Evolutionary conservation across 2,329 filamentous ascomycete species (phyloP), one percentile per base, ranked within the genome.

Genomic region (Cladorrhinum sp.): DNA sequence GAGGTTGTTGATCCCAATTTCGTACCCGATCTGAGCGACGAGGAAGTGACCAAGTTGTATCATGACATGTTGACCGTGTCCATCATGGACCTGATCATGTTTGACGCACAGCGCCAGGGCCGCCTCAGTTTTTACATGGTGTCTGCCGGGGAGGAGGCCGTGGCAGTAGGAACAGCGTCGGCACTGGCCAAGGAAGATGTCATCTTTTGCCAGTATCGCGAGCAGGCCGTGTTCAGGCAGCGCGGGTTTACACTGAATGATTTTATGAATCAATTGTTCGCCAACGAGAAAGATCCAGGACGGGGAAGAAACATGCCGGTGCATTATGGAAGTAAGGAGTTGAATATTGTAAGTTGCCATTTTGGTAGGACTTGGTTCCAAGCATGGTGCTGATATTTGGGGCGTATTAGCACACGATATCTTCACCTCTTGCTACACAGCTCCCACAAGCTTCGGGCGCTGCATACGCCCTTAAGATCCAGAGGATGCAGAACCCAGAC

Each of bases 41-140:
- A 82, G 55, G 76, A 82, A 65, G 77, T 86, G 12, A 70, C 85
- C 58, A 82, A 85, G 71, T 75, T 87, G 56, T 88, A 88, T 73
- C 81, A 77, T 62, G 84, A 87, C 68, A 89, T 90, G 87, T 70
- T 89, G 9, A 82, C 80, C 36, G 79, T 88, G 9, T 86, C 89
- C 59, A 90, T 98, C 67, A 95, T 99, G 92, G 95, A 99, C 72
- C 75, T 96, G 59, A 90, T 98, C 73, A 98, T 98, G 93, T 97
- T 96, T 71, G 95, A 99, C 71, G 93, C 95, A 0, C 95, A 99
- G 76, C 83, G 95, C 51, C 95, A 99, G 76, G 93, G 93, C n/a
- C 86, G 92, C 20, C 77, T 96, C 59, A 93, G 89, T 74, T 99
- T 99, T 77, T 99, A 99, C 76, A 98, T 99, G 91, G 94, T 94